Conservation (phyloP, 306 rosid genomes). For the Quercus berberidifolia region DNA sequence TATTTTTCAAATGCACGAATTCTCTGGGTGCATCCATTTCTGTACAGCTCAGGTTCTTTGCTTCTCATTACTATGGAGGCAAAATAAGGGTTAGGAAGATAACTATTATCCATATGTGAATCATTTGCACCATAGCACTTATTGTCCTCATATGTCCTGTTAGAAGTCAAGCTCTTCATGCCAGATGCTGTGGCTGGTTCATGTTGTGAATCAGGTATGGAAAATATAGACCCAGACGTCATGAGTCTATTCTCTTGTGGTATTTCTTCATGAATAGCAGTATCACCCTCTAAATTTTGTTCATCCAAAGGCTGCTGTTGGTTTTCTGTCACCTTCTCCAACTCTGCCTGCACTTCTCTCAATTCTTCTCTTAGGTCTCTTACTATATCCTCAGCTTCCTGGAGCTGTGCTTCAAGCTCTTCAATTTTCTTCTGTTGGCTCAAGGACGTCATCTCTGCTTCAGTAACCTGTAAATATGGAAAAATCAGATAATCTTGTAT, state of each 20-base stretch:
- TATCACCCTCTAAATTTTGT: slow-evolving; percentile 31
- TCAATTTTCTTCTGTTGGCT: slow-evolving; percentile 66
- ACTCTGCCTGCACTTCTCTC: slow-evolving; percentile 57
- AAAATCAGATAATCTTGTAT: slow-evolving; percentile 1
- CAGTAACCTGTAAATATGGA: slow-evolving; percentile 45
- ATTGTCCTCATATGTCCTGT: slow-evolving; percentile 34
- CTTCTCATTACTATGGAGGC: slow-evolving; percentile 71
- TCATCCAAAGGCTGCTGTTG: slow-evolving; percentile 30
- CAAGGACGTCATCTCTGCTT: slow-evolving; percentile 53
- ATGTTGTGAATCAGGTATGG: slow-evolving; percentile 28
- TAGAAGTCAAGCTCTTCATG: slow-evolving; percentile 15
- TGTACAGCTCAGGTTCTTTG: slow-evolving; percentile 62
- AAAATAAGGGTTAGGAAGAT: slow-evolving; percentile 56
- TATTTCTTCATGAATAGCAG: slow-evolving; percentile 23
- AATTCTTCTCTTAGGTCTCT: slow-evolving; percentile 75
- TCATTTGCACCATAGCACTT: slow-evolving; percentile 30
- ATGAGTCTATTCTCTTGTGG: slow-evolving; percentile 20
- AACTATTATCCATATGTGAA: slow-evolving; percentile 31
- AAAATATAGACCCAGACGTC: slow-evolving; percentile 15
- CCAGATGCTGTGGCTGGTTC: slow-evolving; percentile 24
- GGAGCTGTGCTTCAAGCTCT: slow-evolving; percentile 88
- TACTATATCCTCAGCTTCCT: slow-evolving; percentile 82
- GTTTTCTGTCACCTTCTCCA: slow-evolving; percentile 51
- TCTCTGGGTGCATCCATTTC: slow-evolving; percentile 82
- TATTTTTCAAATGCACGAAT: slow-evolving; percentile 78